Percentiles rank a stretch among this genome's conserved stretches.
Evolutionary conservation across 2,329 filamentous ascomycete genomes (phyloP).

Genomic region (Epichloe baconii): DNA sequence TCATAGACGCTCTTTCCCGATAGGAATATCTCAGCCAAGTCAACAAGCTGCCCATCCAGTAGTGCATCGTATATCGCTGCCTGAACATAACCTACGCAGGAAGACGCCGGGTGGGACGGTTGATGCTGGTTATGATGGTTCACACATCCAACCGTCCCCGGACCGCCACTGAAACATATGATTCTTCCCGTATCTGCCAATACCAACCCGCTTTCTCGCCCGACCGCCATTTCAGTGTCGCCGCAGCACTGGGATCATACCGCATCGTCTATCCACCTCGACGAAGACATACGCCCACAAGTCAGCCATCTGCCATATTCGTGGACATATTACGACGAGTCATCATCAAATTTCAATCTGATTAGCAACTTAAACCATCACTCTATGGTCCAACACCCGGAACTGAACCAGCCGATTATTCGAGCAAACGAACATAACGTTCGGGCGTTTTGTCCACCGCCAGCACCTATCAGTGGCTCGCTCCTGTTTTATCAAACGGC

Average conservation of each 20-base stretch:
- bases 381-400: constrained; percentile 8
- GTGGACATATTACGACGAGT: not conserved
- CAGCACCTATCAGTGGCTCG: constrained; percentile 17
- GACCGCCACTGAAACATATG: constrained; percentile 73
- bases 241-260: constrained; percentile 4
- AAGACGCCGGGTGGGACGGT: constrained; percentile 94
- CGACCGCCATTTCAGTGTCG: constrained; percentile 4
- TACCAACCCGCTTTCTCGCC: constrained; percentile 9
- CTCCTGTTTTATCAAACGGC: constrained; percentile 18
- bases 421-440: constrained; percentile 25
- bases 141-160: constrained; percentile 57
- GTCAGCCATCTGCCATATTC: not conserved
- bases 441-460: constrained; percentile 24
- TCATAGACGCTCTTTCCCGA: constrained; percentile 18
- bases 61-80: constrained; percentile 10
- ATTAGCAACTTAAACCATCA: not conserved
- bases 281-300: not conserved
- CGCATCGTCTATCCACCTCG: constrained; percentile 1
- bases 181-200: constrained; percentile 46
- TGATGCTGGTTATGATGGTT: constrained; percentile 81
- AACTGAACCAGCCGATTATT: constrained; percentile 19
- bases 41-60: constrained; percentile 8
- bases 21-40: constrained; percentile 19
- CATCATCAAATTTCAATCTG: not conserved
- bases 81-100: constrained; percentile 54